Evolutionary conservation across 768 basidiomycete genomes (phyloP), one percentile per base, ranked within the genome.

Genomic region (Postia placenta): DNA sequence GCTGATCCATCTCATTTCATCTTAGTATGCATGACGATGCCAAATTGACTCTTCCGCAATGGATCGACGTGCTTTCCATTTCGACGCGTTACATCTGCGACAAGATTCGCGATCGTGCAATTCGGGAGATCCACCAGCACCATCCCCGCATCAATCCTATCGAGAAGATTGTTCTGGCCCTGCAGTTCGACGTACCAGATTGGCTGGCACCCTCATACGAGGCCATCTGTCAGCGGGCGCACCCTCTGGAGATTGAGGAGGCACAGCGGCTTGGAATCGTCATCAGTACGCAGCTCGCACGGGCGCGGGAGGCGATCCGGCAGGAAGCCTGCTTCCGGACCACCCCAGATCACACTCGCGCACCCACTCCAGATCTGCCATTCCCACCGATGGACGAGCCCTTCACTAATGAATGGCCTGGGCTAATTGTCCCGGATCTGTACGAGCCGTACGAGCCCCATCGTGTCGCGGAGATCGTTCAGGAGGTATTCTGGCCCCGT

Each of bases 151-250:
- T 64, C 2, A 57, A 65, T 28, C 64, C 67, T 7, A 55, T 68
- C 20, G 56, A 64, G 15, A 60, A 61, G 45, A 60, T 73, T 17
- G 54, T 54, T 7, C 60, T 74, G 4, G 71, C 70, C 3, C 56
- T 57, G 26, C 60, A 63, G 44, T 64, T 66, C 47, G 59, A 66
- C 26, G 57, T 73, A n/a, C 54, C 52, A 7, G 52, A 60, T 26
- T 74, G 72, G 73, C 58, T 68, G 9, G 42, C 52, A 3, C 61
- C 67, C 0, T 67, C 71, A 15, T 70, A 71, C 47, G 56, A 55
- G 19, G 60, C 62, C 3, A 52, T 73, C 14, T 70, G 70, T 49
- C 50, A 58, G 43, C 59, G 72, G 5, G 44, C 40, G 1, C 47
- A 61, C 15, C 56, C 68, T 5, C 55, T 74, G 6, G 57, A 54